These are phyloP conservation scores for Populus ilicifolia DNA, from an alignment of 345 rosid species.

Conservation along the genomic window DNA sequence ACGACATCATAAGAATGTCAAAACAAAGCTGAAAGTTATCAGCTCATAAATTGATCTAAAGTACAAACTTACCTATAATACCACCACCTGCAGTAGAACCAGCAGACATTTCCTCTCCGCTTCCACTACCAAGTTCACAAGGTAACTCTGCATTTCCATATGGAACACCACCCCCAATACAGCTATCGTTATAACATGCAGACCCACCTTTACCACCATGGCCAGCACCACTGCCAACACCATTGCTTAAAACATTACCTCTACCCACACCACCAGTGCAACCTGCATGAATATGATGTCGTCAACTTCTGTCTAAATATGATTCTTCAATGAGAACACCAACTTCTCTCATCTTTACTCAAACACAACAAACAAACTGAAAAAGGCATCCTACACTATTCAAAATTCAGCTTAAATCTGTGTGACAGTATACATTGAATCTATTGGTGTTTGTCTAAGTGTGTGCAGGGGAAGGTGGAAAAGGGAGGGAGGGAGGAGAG, in stretches of 20 bases:
- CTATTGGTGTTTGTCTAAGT: not conserved
- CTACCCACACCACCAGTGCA: constrained; percentile 88
- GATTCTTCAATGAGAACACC: constrained; percentile 12
- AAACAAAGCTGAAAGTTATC: not conserved
- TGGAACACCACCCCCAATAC: constrained; percentile 69
- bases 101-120: constrained; percentile 65
- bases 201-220: constrained; percentile 96
- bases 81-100: constrained; percentile 91
- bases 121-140: constrained; percentile 99
- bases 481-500: not conserved
- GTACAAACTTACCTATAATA: constrained; percentile 57
- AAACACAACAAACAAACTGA: constrained; percentile 11
- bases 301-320: constrained; percentile 8
- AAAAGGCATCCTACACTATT: not conserved
- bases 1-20: not conserved
- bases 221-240: constrained; percentile 91
- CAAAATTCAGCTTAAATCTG: not conserved
- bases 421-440: not conserved
- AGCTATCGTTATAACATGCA: constrained; percentile 62
- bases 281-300: constrained; percentile 48
- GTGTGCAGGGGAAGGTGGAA: not conserved
- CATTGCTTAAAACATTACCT: constrained; percentile 64
- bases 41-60: not conserved
- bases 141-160: constrained; percentile 87
- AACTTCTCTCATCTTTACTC: not conserved